Evolutionary conservation across 73 alveolate species (phyloP).

Genomic region (Vitrella brassicaformis): DNA sequence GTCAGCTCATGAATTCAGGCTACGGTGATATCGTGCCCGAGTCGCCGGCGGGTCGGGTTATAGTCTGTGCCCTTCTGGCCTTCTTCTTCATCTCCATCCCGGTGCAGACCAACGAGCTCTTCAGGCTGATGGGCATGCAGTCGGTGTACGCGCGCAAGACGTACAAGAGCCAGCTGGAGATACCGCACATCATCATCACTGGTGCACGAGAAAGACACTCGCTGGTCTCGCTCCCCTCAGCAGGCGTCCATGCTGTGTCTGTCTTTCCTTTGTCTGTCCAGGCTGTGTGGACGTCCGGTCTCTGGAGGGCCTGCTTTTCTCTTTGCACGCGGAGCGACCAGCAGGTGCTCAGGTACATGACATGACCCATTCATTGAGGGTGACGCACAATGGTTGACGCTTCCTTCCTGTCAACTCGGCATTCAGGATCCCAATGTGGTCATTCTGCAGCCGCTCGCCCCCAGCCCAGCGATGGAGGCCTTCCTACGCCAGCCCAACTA

Average conservation of each 20-base stretch:
- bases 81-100: conserved; percentile 73
- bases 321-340: too few relatives aligned
- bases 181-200: conserved; percentile 80
- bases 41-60: conserved; percentile 72
- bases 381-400: too few relatives aligned
- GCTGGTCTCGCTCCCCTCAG: conserved; percentile 72
- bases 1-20: too few relatives aligned
- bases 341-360: too few relatives aligned
- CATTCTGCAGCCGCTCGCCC: conserved; percentile 64
- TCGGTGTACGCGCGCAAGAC: conserved; percentile 75
- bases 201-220: conserved; percentile 78
- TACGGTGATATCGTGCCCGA: conserved; percentile 84
- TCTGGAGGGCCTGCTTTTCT: too few relatives aligned
- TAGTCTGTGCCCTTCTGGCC: conserved; percentile 61
- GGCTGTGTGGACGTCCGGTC: too few relatives aligned
- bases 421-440: conserved; percentile 79
- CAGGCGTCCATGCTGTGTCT: conserved; percentile 85
- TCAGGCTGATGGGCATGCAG: conserved; percentile 73
- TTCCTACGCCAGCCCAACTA: conserved; percentile 74
- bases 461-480: conserved; percentile 79
- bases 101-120: conserved; percentile 72
- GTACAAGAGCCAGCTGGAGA: conserved; percentile 77
- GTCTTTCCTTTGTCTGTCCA: too few relatives aligned
- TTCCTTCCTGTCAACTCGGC: too few relatives aligned
- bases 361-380: too few relatives aligned